Evolutionary conservation across 2,329 filamentous ascomycete genomes (phyloP), one percentile per base, ranked within the genome.

Genomic region (Trichophyton benhamiae): DNA sequence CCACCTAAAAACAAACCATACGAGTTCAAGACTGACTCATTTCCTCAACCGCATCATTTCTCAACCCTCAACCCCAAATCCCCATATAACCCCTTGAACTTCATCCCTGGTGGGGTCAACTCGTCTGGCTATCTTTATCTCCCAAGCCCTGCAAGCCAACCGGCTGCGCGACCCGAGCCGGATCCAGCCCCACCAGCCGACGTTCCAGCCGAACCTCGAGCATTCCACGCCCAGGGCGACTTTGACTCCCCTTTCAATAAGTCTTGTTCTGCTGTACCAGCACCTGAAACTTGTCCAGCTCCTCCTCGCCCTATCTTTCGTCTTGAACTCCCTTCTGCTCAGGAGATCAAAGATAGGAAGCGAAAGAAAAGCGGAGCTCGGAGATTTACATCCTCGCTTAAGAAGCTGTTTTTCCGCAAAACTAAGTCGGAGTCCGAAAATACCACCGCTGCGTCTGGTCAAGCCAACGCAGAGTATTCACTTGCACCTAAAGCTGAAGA

Each of bases 21-120:
- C 17, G 38, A 17, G 48, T 20, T 55, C 48, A 36, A 52, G 20
- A 27, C 48, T 17, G 33, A 60, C 17, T 27, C 48, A 41, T 60
- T 64, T 25, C 63, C 63, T 27, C 63, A 60, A n/a, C 61, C 64
- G n/a, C 59, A 65, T 58, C 60, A 62, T n/a, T 67, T 67, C 41
- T 53, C 64, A 49, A 67, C 65, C 27, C 25, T 61, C 30, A 63
- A 58, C 30, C 60, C 44, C 36, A 60, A 53, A 42, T 42, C 48
- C 20, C 53, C 38, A 33, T 66, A 61, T 36, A 60, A 67, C 25
- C 64, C 65, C n/a, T 60, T 67, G 17, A 64, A 65, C 42, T 67
- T 64, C 41, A 52, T 64, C 30, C 65, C 64, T 1, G 59, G 62
- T 55, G 58, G 25, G n/a, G 22, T 60, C 42, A 42, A 62, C 33